Percentiles rank a stretch among this genome's conserved stretches.
Evolutionary conservation across 208 protist genomes (phyloP).

Genomic region (Trypanosoma scelopori): DNA sequence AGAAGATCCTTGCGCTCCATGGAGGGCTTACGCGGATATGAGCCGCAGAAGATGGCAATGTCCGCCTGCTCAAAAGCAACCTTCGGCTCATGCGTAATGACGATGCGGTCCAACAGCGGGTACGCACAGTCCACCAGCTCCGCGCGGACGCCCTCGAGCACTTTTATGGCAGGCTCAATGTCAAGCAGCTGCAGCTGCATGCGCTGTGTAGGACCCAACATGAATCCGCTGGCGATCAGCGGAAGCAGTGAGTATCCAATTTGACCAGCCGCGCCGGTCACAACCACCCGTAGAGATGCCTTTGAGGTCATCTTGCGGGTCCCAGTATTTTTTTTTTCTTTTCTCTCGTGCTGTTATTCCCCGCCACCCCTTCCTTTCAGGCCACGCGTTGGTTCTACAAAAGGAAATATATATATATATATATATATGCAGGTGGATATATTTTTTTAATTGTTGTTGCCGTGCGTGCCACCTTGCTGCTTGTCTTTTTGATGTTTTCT

Average conservation of each 20-base stretch:
- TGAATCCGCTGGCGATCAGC: slow-evolving; percentile 90
- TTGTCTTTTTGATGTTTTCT: no score
- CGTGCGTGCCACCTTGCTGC: no score
- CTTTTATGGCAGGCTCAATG: slow-evolving; percentile 64
- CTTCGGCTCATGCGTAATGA: slow-evolving; percentile 60
- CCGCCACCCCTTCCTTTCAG: no score
- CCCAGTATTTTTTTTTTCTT: slow-evolving; percentile 6
- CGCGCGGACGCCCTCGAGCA: slow-evolving; percentile 86
- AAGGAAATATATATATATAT: no score
- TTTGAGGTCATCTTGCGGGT: slow-evolving; percentile 26
- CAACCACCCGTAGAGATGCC: slow-evolving; percentile 50
- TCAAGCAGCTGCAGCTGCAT: slow-evolving; percentile 94
- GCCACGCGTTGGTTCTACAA: no score
- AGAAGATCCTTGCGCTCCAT: slow-evolving; percentile 98
- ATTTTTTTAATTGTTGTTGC: slow-evolving; percentile 3
- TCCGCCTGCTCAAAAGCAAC: slow-evolving; percentile 88
- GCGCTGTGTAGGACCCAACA: slow-evolving; percentile 88
- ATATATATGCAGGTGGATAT: no score
- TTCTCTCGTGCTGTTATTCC: not conserved
- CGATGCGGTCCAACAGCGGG: slow-evolving; percentile 80
- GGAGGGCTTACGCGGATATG: slow-evolving; percentile 87
- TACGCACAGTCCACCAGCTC: slow-evolving; percentile 95
- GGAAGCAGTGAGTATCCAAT: slow-evolving; percentile 95
- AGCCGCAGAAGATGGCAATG: slow-evolving; percentile 84
- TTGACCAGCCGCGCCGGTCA: slow-evolving; percentile 97